Percentiles rank a stretch among this genome's conserved stretches.
These are phyloP conservation scores for Ganoderma leucocontextum DNA, from an alignment of 1,284 basidiomycete species.

Conservation along the genomic window DNA sequence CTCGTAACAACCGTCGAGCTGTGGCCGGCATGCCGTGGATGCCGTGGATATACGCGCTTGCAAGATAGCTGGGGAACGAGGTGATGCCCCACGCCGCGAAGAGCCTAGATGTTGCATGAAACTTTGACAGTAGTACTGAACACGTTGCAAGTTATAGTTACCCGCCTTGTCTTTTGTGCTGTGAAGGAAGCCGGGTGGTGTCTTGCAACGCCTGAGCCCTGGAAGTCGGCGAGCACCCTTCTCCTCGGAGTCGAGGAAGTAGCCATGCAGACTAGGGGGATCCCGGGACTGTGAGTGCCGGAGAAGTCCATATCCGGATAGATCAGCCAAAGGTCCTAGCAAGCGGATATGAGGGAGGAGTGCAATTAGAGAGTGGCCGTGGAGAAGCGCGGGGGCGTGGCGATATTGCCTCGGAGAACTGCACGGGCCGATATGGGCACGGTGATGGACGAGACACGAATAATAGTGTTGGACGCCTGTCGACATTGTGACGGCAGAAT, in stretches of 20 bases:
- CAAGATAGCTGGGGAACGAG: neutral
- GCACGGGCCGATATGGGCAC: neutral
- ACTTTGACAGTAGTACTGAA: neutral
- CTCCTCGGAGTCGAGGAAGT: neutral
- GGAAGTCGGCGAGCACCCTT: neutral
- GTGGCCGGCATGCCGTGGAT: conserved; percentile 5
- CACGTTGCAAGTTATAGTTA: conserved; percentile 10
- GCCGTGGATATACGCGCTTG: neutral
- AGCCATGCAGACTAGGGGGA: neutral
- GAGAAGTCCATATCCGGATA: conserved; percentile 2
- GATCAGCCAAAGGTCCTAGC: neutral
- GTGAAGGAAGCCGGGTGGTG: neutral
- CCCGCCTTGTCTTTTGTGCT: conserved; percentile 5
- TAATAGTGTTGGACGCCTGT: neutral
- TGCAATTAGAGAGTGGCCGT: neutral
- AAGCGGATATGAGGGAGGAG: conserved; percentile 7
- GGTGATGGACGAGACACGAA: neutral
- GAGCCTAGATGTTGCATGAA: conserved; percentile 4
- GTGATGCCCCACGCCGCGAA: neutral
- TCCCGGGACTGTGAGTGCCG: neutral
- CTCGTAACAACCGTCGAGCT: neutral
- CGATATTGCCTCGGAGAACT: neutral
- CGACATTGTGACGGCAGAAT: neutral
- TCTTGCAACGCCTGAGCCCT: neutral
- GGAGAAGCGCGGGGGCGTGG: neutral